These are phyloP conservation scores for Spatholobus suberectus DNA, from an alignment of 306 rosid species.

Conservation along the genomic window DNA sequence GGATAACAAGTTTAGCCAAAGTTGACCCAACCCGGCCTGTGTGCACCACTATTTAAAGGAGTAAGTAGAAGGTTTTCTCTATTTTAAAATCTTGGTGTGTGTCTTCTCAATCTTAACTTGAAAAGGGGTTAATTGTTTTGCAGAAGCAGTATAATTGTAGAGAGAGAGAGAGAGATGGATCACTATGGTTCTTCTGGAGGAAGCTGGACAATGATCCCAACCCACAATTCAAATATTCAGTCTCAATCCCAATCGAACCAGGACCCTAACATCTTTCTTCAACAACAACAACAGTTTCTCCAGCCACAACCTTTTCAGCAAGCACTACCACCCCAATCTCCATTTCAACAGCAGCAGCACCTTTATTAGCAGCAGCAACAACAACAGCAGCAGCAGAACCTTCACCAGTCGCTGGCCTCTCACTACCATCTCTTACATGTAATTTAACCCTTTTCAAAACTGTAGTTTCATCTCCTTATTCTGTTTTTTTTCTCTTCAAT, in stretches of 20 bases:
- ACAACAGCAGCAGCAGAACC: conserved; percentile 57
- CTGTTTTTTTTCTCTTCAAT: not conserved
- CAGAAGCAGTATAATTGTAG: not conserved
- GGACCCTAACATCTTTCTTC: conserved; percentile 64
- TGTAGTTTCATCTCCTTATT: conserved; percentile 34
- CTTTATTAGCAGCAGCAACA: conserved; percentile 49
- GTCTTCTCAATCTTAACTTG: not conserved
- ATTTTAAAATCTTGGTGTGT: not conserved
- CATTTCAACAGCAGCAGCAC: conserved; percentile 49
- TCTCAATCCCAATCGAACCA: conserved; percentile 64
- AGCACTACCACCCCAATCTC: conserved; percentile 48
- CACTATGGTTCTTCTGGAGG: conserved; percentile 68
- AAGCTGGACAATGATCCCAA: conserved; percentile 81
- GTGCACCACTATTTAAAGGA: too few relatives aligned
- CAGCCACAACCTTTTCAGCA: conserved; percentile 48
- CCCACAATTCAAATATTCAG: conserved; percentile 62
- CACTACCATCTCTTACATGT: conserved; percentile 83
- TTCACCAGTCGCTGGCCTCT: conserved; percentile 88
- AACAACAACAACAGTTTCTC: conserved; percentile 54
- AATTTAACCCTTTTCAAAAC: conserved; percentile 35
- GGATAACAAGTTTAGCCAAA: too few relatives aligned
- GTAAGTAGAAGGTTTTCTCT: too few relatives aligned
- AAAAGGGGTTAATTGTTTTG: not conserved
- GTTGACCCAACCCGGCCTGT: too few relatives aligned
- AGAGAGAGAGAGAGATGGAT: conserved; percentile 63